Base-by-base conservation (phyloP, 169 alveolate genomes). In the Perkinsus olseni region DNA sequence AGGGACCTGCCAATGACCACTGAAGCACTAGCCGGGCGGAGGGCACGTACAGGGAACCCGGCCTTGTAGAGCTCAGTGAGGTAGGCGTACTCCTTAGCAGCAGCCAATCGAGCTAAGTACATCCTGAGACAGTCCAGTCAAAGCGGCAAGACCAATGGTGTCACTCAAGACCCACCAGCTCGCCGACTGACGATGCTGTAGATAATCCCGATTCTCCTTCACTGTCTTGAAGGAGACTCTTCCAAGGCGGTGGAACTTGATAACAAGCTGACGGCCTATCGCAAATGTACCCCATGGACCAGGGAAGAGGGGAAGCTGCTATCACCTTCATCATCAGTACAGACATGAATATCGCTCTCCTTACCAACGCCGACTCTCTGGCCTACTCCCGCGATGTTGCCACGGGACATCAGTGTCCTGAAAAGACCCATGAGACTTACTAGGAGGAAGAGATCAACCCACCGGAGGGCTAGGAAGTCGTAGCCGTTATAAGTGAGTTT, bases 311-410 rank as follows among this genome's bases (percentile, higher is more conserved):
- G 97, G 96, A 28, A 98, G 96, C 39, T 97, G 96, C 38, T 96
- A 62, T 3, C 96, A 48, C 99, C 99, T 74, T 97, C 98, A 38
- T 96, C 95, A 94, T 97, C 98, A 51, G 96, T 96, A 92, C 99
- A 98, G 36, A 98, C 95, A 94, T 99, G 99, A 37, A 99, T 99
- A 93, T 99, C 99, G 90, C 99, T 97, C 97, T 99, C 99, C 95
- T 99, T 99, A 45, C 99, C 99, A 37, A 99, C 99, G 90, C 99
- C 99, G 48, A 98, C 96, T 93, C 99, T 97, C 74, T 97, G 95
- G 17, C 99, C 99, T 0, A 98, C 98, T 51, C 98, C 97, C 28
- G 95, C 96, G 92, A 98, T 96, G 38, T 96, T 96, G 74, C 99
- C 99, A 94, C 99, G 97, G 94, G 98, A 98, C 95, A 96, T 95